phyloP scores from a whole-genome alignment of 495 filamentous ascomycete genomes.

The Rostrohypoxylon terebratum region DNA sequence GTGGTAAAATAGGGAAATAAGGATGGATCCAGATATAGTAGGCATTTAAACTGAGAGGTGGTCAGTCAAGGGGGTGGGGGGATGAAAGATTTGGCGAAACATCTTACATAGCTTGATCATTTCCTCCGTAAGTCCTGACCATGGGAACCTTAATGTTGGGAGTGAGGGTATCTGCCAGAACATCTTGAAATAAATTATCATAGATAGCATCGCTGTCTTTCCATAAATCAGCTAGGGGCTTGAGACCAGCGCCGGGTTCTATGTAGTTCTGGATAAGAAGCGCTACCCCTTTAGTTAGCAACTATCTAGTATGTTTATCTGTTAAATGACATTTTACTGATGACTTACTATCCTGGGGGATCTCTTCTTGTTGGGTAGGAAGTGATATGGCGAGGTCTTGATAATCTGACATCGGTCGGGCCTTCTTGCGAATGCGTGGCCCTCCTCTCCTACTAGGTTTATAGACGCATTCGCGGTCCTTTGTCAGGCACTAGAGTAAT shows the following conservation, averaged over 20 bases:
- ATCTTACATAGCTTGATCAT: slow-evolving; percentile 48
- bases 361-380: slow-evolving; percentile 49
- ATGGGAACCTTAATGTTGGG: slow-evolving; percentile 47
- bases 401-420: slow-evolving; percentile 43
- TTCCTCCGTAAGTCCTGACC: slow-evolving; percentile 42
- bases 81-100: neutral
- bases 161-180: slow-evolving; percentile 25
- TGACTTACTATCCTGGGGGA: slow-evolving; percentile 45
- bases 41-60: slow-evolving; percentile 61
- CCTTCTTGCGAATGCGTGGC: slow-evolving; percentile 57
- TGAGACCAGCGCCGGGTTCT: slow-evolving; percentile 50
- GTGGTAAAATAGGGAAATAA: slow-evolving; percentile 70
- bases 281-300: slow-evolving; percentile 39
- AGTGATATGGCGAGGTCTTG: slow-evolving; percentile 48
- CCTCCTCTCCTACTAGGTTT: slow-evolving; percentile 69
- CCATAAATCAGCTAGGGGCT: slow-evolving; percentile 44
- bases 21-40: slow-evolving; percentile 71
- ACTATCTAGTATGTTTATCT: neutral
- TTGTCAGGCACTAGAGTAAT: slow-evolving; percentile 61
- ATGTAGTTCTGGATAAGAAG: slow-evolving; percentile 49
- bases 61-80: slow-evolving; percentile 43
- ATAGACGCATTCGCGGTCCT: slow-evolving; percentile 66
- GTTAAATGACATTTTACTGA: neutral
- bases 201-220: slow-evolving; percentile 49
- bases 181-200: slow-evolving; percentile 48